phyloP scores from a whole-genome alignment of 2,329 filamentous ascomycete genomes.

The Thielaviopsis musarum region DNA sequence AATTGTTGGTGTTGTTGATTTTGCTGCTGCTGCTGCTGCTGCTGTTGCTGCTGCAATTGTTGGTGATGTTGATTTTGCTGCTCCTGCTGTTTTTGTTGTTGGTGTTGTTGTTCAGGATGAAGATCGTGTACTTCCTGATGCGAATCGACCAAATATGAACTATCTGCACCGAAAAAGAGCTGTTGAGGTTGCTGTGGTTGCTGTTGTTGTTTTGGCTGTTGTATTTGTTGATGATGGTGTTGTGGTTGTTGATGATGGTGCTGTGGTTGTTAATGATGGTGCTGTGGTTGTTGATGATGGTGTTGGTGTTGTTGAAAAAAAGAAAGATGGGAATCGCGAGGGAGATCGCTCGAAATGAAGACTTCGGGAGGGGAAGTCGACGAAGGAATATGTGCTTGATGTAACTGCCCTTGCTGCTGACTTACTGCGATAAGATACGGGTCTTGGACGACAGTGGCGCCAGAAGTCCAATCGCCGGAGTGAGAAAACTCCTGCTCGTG shows the following conservation, averaged over 20 bases:
- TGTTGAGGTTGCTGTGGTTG: background rate
- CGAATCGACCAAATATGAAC: too few species aligned
- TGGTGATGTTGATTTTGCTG: background rate
- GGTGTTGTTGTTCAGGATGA: background rate
- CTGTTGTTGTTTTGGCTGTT: background rate
- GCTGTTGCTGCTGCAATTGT: background rate
- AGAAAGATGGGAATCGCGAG: background rate
- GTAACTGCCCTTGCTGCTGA: conserved; percentile 6
- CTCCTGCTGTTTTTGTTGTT: background rate
- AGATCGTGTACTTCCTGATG: too few species aligned
- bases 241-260: background rate
- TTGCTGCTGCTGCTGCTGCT: background rate
- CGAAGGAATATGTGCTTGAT: conserved; percentile 4
- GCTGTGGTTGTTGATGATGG: background rate
- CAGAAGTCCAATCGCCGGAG: conserved; percentile 3
- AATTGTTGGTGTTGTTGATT: background rate
- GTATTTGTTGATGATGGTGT: background rate
- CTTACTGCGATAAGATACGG: conserved; percentile 2
- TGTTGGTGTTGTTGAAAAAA: conserved; percentile 2
- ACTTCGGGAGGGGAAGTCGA: background rate
- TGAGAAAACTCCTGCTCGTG: conserved; percentile 3
- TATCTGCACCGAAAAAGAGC: background rate
- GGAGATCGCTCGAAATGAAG: background rate
- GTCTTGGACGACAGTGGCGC: conserved; percentile 7
- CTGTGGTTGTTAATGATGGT: background rate